Evolutionary conservation across 768 basidiomycete species (phyloP).

Genomic region (Lactarius hengduanensis): DNA sequence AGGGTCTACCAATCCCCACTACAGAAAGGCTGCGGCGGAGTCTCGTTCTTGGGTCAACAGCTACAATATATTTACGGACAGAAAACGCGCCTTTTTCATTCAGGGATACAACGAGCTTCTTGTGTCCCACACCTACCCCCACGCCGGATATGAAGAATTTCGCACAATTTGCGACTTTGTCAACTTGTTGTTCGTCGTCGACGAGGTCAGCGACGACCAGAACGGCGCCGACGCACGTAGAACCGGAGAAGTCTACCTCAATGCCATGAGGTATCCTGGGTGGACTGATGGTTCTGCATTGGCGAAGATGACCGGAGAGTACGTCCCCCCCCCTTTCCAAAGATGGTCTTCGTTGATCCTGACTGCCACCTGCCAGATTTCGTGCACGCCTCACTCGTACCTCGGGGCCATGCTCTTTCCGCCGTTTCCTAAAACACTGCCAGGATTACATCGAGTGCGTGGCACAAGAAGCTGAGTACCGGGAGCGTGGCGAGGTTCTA

Average conservation of each 20-base stretch:
- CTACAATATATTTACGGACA: constrained; percentile 58
- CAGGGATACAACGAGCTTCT: constrained; percentile 63
- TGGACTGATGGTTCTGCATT: constrained; percentile 60
- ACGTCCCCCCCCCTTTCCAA: constrained; percentile 27
- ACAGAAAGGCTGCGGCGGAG: constrained; percentile 53
- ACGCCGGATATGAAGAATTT: constrained; percentile 58
- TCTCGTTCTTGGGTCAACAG: constrained; percentile 66
- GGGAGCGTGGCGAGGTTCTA: constrained; percentile 57
- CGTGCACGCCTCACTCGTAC: constrained; percentile 47
- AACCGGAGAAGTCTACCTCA: constrained; percentile 55
- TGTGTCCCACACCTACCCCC: constrained; percentile 62
- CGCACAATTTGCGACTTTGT: constrained; percentile 64
- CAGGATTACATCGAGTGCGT: constrained; percentile 60
- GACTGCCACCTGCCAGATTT: constrained; percentile 44
- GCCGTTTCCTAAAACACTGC: constrained; percentile 55
- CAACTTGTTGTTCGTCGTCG: constrained; percentile 55
- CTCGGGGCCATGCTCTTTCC: constrained; percentile 47
- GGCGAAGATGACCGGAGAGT: constrained; percentile 66
- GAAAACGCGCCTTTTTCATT: constrained; percentile 62
- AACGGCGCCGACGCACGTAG: constrained; percentile 54
- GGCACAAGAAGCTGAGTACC: constrained; percentile 59
- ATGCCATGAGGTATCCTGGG: constrained; percentile 52
- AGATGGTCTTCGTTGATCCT: constrained; percentile 3
- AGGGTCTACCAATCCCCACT: constrained; percentile 57
- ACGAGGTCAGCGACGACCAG: constrained; percentile 71